Evolutionary conservation across 495 filamentous ascomycete species (phyloP).

Genomic region (Rostrohypoxylon terebratum): DNA sequence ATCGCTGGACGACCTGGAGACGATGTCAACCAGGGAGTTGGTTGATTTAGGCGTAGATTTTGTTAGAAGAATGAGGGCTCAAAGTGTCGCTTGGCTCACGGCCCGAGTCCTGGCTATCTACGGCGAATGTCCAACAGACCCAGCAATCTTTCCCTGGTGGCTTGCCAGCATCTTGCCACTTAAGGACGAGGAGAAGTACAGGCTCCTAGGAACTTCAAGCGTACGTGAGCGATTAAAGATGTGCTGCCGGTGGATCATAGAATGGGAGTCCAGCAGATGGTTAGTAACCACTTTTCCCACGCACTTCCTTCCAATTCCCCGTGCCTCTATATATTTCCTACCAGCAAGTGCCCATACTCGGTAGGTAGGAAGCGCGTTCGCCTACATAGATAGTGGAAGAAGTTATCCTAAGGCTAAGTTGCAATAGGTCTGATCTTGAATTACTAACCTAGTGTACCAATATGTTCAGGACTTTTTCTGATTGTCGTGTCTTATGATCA

Average conservation of each 20-base stretch:
- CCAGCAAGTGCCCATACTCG: neutral
- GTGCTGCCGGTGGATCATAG: constrained; percentile 77
- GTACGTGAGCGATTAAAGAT: constrained; percentile 86
- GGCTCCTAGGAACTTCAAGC: constrained; percentile 73
- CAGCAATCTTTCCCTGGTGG: constrained; percentile 88
- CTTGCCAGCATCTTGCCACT: constrained; percentile 85
- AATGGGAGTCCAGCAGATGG: constrained; percentile 77
- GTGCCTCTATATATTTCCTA: too few relatives aligned
- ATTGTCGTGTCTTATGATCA: constrained; percentile 46
- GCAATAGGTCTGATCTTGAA: constrained; percentile 23
- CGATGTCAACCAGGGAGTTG: constrained; percentile 76
- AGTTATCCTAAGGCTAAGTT: constrained; percentile 11
- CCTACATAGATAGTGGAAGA: neutral
- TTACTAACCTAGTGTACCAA: constrained; percentile 31
- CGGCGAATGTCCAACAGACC: constrained; percentile 79
- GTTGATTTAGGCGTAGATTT: constrained; percentile 73
- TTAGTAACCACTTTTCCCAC: constrained; percentile 59
- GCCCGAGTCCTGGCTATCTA: constrained; percentile 77
- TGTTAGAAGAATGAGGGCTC: constrained; percentile 70
- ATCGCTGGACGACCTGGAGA: constrained; percentile 61
- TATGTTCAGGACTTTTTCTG: constrained; percentile 45
- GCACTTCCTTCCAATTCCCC: neutral
- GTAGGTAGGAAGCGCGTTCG: neutral
- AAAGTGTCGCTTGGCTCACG: constrained; percentile 78
- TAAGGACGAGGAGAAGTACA: constrained; percentile 81